Evolutionary conservation across 176 grass and related monocot species (phyloP), one percentile per base, ranked within the genome.

Genomic region (Triticum monococcum): DNA sequence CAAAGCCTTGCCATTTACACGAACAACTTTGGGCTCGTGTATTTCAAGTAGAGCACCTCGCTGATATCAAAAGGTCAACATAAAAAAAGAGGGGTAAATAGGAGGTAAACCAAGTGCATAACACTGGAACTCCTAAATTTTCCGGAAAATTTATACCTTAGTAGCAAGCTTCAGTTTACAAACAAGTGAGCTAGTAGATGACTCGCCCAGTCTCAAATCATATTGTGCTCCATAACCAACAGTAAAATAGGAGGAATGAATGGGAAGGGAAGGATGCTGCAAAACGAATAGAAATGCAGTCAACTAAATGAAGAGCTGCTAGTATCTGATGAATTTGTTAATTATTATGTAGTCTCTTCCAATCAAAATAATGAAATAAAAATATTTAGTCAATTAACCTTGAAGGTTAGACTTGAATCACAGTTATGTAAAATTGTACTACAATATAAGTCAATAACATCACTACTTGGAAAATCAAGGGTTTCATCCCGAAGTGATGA

Each of bases 1-100:
- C 31, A 94, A 33, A 72, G 82, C 75, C 88, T 93, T 99, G 50
- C 94, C 97, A 91, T 99, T 99, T 71, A 99, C 94, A 50, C 82
- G 90, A 78, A 96, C 83, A 91, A 92, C 70, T 89, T 90, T 95
- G 71, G 93, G 84, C 26, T 93, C 91, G 28, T 88, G 80, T 76
- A 89, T 85, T 93, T 99, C 97, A 85, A 99, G 97, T 59, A 94
- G 79, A 63, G 91, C 89, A 83, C 86, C 89, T 81, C 86, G 68
- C 89, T 91, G 62, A 48, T 69, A 64, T 30, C 40, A 87, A 52
- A 20, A 69, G 0, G 20, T 77, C 30, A 85, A 48, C 66, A 85
- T 54, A 50, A 38, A 10, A 50, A 78, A 50, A 79, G 8, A 35
- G 23, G 16, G 30, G 9, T 72, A 56, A 36, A 62, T 68, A 82